These are phyloP conservation scores for Viridothelium virens DNA, from an alignment of 495 filamentous ascomycete species.

Conservation along the genomic window DNA sequence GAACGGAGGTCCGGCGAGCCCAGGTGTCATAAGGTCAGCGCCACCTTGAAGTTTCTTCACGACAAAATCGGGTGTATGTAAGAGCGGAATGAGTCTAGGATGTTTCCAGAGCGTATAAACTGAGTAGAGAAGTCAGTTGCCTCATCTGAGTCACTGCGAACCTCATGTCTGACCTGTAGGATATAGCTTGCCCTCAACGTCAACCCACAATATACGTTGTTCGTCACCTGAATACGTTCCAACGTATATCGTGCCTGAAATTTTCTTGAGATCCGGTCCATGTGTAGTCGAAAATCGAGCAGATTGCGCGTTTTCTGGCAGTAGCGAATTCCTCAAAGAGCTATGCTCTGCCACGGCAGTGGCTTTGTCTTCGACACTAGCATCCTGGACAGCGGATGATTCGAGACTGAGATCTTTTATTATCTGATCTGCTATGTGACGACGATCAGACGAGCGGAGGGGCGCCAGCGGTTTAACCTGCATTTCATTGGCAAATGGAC, in stretches of 20 bases:
- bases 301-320: conserved; percentile 57
- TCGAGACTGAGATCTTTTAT: conserved; percentile 54
- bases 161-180: conserved; percentile 39
- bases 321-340: conserved; percentile 51
- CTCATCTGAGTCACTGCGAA: conserved; percentile 2
- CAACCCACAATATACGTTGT: conserved; percentile 62
- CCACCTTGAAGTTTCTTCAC: conserved; percentile 57
- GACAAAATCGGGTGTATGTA: conserved; percentile 56
- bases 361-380: conserved; percentile 37
- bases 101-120: conserved; percentile 65
- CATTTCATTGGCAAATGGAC: background rate
- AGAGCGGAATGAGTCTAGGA: conserved; percentile 51
- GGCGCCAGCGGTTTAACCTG: conserved; percentile 65
- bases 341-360: conserved; percentile 42
- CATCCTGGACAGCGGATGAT: conserved; percentile 35
- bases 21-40: conserved; percentile 70
- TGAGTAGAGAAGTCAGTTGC: conserved; percentile 4
- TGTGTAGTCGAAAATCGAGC: conserved; percentile 64
- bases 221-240: conserved; percentile 51
- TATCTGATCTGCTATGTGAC: conserved; percentile 63
- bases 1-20: conserved; percentile 62
- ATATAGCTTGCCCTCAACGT: conserved; percentile 56
- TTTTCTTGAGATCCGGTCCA: conserved; percentile 55
- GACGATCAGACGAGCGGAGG: conserved; percentile 61
- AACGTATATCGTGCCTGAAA: conserved; percentile 59